Evolutionary conservation across 164 flowering plant genomes (phyloP).

Genomic region (Paratinospora sagittata): DNA sequence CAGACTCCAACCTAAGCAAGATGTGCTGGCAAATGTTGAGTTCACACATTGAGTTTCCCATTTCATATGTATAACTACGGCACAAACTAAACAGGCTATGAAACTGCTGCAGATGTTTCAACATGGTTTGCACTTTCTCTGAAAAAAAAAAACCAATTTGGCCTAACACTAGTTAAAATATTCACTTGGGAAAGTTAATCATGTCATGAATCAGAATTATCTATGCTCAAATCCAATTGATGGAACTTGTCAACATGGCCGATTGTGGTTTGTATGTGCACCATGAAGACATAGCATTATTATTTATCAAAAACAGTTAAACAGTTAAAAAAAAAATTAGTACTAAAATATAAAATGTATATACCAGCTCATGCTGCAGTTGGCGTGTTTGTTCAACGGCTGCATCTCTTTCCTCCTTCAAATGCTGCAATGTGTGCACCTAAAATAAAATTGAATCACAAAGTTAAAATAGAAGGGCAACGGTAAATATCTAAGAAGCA

Average conservation of each 20-base stretch:
- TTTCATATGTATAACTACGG: neutral
- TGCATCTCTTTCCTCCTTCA: slow-evolving; percentile 72
- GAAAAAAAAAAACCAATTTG: neutral
- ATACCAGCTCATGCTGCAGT: slow-evolving; percentile 78
- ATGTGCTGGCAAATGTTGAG: too few species aligned
- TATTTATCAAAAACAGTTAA: neutral
- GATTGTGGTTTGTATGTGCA: too few species aligned
- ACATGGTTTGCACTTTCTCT: too few species aligned
- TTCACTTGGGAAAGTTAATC: neutral
- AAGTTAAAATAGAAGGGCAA: neutral
- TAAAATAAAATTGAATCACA: slow-evolving; percentile 9
- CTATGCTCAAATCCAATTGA: too few species aligned
- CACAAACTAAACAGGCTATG: neutral
- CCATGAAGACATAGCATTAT: neutral
- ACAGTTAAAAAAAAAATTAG: too few species aligned
- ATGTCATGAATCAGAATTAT: too few species aligned
- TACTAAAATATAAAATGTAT: neutral
- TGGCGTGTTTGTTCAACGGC: slow-evolving; percentile 52
- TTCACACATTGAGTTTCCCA: too few species aligned
- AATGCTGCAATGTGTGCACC: slow-evolving; percentile 38
- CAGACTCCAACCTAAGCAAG: too few species aligned
- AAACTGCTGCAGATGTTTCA: neutral
- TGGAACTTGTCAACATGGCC: too few species aligned
- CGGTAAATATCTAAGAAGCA: neutral
- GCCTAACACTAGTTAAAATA: neutral